These are phyloP conservation scores for Entomortierella chlamydospora DNA, from an alignment of 192 early-diverging fungal species.

Conservation along the genomic window DNA sequence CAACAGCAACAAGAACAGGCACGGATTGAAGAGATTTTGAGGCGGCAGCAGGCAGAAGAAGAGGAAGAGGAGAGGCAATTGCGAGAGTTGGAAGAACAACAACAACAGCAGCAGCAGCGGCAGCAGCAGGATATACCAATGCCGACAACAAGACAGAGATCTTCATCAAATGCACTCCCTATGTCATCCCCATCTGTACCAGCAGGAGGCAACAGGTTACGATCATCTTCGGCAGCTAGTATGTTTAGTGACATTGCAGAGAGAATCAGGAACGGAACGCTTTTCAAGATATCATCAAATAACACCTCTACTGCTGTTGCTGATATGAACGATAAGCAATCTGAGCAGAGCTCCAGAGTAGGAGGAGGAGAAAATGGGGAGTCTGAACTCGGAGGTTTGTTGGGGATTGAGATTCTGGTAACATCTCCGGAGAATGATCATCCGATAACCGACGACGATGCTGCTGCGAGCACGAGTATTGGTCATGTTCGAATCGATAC, in stretches of 20 bases:
- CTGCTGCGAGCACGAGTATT: too few species aligned
- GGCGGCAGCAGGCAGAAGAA: conserved; percentile 7
- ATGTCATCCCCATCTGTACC: background rate
- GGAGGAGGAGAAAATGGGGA: too few species aligned
- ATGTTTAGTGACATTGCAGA: conserved; percentile 49
- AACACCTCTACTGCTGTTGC: background rate
- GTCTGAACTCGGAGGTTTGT: background rate
- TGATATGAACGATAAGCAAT: background rate
- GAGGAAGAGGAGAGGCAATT: conserved; percentile 1
- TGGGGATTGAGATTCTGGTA: conserved; percentile 27
- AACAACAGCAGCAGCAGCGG: background rate
- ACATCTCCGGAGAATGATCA: conserved; percentile 36
- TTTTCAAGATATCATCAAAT: conserved; percentile 17
- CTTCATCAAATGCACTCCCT: conserved; percentile 13
- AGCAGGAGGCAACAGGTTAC: conserved; percentile 18
- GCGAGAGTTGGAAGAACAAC: background rate
- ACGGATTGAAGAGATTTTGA: background rate
- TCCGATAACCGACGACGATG: conserved; percentile 14
- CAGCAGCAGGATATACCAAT: background rate
- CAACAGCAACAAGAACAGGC: conserved; percentile 25
- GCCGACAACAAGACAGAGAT: conserved; percentile 3
- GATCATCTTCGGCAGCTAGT: conserved; percentile 38
- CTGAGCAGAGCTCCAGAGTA: background rate
- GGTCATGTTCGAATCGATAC: too few species aligned
- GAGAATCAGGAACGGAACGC: conserved; percentile 31